phyloP scores from a whole-genome alignment of 2,329 filamentous ascomycete genomes.

The Graphilbum fragrans region DNA sequence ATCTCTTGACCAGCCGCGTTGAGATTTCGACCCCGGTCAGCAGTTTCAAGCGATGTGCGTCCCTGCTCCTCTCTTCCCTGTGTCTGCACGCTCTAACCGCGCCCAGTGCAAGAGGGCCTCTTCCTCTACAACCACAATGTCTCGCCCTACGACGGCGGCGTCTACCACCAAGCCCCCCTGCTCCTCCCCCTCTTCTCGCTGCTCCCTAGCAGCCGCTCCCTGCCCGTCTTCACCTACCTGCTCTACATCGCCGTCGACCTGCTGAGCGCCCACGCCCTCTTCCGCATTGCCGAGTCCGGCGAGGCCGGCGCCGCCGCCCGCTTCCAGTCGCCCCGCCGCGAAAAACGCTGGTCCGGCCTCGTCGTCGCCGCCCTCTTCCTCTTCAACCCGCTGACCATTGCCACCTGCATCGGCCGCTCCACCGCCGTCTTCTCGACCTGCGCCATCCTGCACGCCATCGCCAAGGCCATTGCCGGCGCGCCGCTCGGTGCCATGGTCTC shows the following conservation, averaged over 20 bases:
- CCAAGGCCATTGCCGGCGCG: conserved; percentile 65
- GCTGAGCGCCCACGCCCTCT: conserved; percentile 67
- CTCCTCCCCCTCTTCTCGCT: conserved; percentile 86
- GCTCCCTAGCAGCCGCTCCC: conserved; percentile 55
- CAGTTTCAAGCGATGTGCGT: conserved; percentile 89
- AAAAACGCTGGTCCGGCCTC: conserved; percentile 61
- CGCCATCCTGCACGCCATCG: conserved; percentile 73
- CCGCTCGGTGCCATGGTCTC: conserved; percentile 70
- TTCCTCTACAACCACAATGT: conserved; percentile 95
- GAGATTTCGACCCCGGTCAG: conserved; percentile 95
- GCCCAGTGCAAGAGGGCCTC: conserved; percentile 80
- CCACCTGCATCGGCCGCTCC: conserved; percentile 80
- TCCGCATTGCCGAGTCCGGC: conserved; percentile 68
- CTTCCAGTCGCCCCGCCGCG: conserved; percentile 67
- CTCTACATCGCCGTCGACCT: conserved; percentile 76
- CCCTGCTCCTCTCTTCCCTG: background rate
- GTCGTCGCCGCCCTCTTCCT: conserved; percentile 75
- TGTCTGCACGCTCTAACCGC: background rate
- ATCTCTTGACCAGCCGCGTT: conserved; percentile 78
- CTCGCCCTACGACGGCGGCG: conserved; percentile 92
- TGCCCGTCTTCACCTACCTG: conserved; percentile 63
- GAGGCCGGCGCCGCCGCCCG: conserved; percentile 62
- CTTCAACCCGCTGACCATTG: conserved; percentile 88
- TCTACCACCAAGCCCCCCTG: conserved; percentile 70
- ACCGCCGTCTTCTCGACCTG: conserved; percentile 83